phyloP scores from a whole-genome alignment of 129 eudicot genomes.

The Helichrysum umbraculigerum region DNA sequence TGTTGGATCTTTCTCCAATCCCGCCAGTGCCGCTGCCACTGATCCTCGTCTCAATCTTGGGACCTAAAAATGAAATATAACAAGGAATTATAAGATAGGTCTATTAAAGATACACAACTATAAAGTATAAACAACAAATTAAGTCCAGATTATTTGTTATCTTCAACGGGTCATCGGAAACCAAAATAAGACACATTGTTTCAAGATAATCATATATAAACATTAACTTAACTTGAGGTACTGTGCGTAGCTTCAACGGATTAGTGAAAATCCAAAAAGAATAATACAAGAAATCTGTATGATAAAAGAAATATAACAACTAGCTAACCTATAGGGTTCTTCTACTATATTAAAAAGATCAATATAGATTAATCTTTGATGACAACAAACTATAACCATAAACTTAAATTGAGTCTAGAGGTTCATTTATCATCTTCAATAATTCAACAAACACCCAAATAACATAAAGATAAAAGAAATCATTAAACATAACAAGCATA shows the following conservation, averaged over 20 bases:
- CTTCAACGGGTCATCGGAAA: neutral
- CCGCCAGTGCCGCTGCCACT: slow-evolving; percentile 43
- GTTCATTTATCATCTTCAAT: neutral
- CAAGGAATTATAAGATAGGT: slow-evolving; percentile 11
- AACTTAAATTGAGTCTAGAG: neutral
- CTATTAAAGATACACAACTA: neutral
- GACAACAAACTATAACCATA: neutral
- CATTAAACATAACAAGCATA: neutral
- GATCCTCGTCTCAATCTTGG: slow-evolving; percentile 39
- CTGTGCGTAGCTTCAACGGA: neutral
- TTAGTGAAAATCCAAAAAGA: neutral
- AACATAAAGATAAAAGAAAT: neutral
- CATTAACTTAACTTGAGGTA: neutral
- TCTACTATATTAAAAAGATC: no score
- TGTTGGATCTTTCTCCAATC: slow-evolving; percentile 40
- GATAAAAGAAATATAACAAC: neutral
- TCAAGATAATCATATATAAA: neutral
- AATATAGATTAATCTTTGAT: no score
- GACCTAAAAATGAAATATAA: slow-evolving; percentile 40
- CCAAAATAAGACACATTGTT: neutral
- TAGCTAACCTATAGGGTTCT: no score
- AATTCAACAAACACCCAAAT: neutral
- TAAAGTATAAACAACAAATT: neutral
- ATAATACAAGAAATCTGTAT: neutral
- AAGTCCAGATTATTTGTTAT: neutral